phyloP scores from a whole-genome alignment of 2,329 filamentous ascomycete genomes.

The Alternaria gaisen region DNA sequence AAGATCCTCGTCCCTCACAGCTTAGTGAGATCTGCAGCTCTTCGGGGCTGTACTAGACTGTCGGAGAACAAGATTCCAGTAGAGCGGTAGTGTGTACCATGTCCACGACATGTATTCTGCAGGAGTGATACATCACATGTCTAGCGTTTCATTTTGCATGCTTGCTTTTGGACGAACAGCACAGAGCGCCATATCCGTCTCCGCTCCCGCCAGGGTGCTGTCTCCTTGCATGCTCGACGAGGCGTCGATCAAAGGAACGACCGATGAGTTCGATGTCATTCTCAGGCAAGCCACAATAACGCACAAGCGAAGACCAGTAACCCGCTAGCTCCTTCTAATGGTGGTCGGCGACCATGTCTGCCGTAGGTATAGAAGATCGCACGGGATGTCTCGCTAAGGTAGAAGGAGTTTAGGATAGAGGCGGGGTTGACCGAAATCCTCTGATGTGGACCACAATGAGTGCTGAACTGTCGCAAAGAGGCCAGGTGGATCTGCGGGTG shows the following conservation, averaged over 20 bases:
- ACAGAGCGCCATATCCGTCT: not conserved
- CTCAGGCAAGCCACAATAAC: constrained; percentile 4
- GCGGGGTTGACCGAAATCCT: constrained; percentile 3
- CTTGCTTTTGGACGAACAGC: not conserved
- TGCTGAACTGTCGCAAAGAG: constrained; percentile 1
- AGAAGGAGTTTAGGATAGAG: not conserved
- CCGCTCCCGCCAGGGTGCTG: not conserved
- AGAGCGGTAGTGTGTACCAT: not conserved
- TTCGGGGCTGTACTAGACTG: not conserved
- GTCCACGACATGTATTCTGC: not conserved
- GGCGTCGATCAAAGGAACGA: not conserved
- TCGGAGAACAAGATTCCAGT: constrained; percentile 3
- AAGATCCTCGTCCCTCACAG: not conserved
- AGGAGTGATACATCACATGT: not conserved
- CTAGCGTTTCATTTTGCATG: not conserved
- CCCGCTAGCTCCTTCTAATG: not conserved
- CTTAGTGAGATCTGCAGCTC: not conserved
- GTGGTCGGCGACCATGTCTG: constrained; percentile 8
- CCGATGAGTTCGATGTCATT: not conserved
- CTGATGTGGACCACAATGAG: not conserved
- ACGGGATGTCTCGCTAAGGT: not conserved
- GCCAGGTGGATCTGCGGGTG: constrained; percentile 8
- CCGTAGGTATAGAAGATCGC: not conserved
- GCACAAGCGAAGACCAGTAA: not conserved
- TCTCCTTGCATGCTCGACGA: not conserved